Evolutionary conservation across 176 grass and related monocot species (phyloP).

Genomic region (Oryza coarctata): DNA sequence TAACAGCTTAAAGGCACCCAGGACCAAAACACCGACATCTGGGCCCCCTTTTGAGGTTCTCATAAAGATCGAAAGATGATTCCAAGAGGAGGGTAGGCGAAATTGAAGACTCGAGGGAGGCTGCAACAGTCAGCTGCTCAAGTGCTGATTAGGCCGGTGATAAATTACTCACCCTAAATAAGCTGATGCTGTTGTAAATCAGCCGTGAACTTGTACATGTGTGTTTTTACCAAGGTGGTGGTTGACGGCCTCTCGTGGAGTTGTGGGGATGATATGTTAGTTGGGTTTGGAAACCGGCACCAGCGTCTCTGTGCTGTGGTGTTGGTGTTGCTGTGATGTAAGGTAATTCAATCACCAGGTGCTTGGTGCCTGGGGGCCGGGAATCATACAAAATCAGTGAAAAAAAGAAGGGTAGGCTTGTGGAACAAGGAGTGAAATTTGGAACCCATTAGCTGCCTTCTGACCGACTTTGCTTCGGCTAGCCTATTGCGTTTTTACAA

Average conservation of each 20-base stretch:
- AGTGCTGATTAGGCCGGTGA: not conserved
- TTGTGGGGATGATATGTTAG: not conserved
- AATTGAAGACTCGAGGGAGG: not conserved
- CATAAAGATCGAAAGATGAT: not conserved
- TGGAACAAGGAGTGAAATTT: not conserved
- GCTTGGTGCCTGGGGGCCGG: not conserved
- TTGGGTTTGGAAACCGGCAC: not conserved
- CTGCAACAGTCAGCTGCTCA: constrained; percentile 22
- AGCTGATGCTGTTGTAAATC: not conserved
- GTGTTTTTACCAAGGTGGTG: not conserved
- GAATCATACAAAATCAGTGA: not conserved
- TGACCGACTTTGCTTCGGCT: not conserved
- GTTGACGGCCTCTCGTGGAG: not conserved
- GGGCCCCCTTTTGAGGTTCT: not conserved
- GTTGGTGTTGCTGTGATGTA: not conserved
- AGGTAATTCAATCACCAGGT: not conserved
- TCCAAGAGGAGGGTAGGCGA: not conserved
- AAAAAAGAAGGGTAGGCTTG: not conserved
- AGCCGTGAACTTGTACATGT: constrained; percentile 39
- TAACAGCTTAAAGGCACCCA: constrained; percentile 32
- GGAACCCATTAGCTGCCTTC: not conserved
- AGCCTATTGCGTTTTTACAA: no score
- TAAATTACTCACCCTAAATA: not conserved
- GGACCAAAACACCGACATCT: constrained; percentile 2
- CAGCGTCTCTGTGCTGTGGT: not conserved